Evolutionary conservation across 805 yeast genomes (phyloP).

Genomic region (Gaillardinia entomophila): DNA sequence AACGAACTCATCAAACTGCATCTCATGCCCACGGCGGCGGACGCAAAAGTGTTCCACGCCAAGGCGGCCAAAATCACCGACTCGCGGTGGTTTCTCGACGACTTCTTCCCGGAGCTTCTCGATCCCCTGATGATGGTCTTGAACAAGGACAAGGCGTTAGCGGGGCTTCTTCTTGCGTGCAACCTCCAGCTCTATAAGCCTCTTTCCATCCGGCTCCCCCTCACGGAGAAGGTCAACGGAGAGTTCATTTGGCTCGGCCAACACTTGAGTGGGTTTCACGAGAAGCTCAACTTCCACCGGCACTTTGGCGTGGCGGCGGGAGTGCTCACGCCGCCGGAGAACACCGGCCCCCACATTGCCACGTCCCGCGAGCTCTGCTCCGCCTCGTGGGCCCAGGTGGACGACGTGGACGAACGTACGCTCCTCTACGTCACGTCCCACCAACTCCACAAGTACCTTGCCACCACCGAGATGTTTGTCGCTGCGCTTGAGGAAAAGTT

Average conservation of each 20-base stretch:
- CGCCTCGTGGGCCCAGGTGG: constrained; percentile 31
- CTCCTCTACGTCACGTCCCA: constrained; percentile 27
- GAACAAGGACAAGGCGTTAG: constrained; percentile 18
- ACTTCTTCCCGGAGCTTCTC: constrained; percentile 15
- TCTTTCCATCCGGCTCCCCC: constrained; percentile 14
- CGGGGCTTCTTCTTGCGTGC: constrained; percentile 22
- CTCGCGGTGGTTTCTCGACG: constrained; percentile 14
- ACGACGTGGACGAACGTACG: constrained; percentile 15
- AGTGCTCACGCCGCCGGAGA: constrained; percentile 21
- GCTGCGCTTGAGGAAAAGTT: constrained; percentile 11
- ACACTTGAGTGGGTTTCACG: constrained; percentile 20
- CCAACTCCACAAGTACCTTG: constrained; percentile 27
- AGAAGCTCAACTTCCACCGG: constrained; percentile 17
- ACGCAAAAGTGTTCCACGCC: constrained; percentile 13
- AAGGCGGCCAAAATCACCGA: constrained; percentile 2
- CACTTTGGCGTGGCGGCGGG: constrained; percentile 24
- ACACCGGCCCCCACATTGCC: constrained; percentile 12
- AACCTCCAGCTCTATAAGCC: constrained; percentile 18
- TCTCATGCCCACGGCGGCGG: constrained; percentile 16
- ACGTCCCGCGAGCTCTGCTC: constrained; percentile 28
- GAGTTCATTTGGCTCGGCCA: constrained; percentile 32
- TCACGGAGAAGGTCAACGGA: constrained; percentile 6
- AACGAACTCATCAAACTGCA: constrained; percentile 14
- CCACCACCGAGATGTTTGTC: constrained; percentile 8
- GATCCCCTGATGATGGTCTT: constrained; percentile 24